Conservation (phyloP, 306 rosid species). For the Dalbergia oliveri region DNA sequence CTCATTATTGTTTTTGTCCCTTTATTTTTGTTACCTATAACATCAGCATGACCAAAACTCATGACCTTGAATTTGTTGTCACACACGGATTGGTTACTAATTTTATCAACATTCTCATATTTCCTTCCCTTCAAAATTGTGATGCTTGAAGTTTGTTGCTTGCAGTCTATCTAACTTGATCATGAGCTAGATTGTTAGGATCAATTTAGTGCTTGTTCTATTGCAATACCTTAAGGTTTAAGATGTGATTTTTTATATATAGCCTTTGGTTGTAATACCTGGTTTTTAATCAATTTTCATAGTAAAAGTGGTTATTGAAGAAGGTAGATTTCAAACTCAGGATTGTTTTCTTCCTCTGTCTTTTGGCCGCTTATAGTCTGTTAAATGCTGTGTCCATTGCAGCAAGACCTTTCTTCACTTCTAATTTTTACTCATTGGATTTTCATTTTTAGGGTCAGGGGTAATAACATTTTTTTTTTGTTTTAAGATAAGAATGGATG, state of each 20-base stretch:
- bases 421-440: not conserved
- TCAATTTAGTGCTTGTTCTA: not conserved
- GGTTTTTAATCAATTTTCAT: not conserved
- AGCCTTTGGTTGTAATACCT: not conserved
- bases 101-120: not conserved
- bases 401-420: not conserved
- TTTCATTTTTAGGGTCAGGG: slow-evolving; percentile 9
- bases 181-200: not conserved
- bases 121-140: slow-evolving; percentile 15
- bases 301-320: not conserved
- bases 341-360: not conserved
- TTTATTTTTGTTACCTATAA: slow-evolving; percentile 33
- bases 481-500: not conserved
- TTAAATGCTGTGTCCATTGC: slow-evolving; percentile 7
- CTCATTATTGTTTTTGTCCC: slow-evolving; percentile 21
- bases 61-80: slow-evolving; percentile 10
- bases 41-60: slow-evolving; percentile 25
- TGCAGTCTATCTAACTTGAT: slow-evolving; percentile 21
- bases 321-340: not conserved
- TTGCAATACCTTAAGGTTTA: slow-evolving; percentile 4
- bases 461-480: not conserved
- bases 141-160: slow-evolving; percentile 16
- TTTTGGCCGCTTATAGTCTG: not conserved
- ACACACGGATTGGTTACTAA: not conserved
- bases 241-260: slow-evolving; percentile 17